Percentiles rank a stretch among this genome's conserved stretches.
Evolutionary conservation across 805 yeast genomes (phyloP).

Genomic region (Metschnikowia lochheadii): DNA sequence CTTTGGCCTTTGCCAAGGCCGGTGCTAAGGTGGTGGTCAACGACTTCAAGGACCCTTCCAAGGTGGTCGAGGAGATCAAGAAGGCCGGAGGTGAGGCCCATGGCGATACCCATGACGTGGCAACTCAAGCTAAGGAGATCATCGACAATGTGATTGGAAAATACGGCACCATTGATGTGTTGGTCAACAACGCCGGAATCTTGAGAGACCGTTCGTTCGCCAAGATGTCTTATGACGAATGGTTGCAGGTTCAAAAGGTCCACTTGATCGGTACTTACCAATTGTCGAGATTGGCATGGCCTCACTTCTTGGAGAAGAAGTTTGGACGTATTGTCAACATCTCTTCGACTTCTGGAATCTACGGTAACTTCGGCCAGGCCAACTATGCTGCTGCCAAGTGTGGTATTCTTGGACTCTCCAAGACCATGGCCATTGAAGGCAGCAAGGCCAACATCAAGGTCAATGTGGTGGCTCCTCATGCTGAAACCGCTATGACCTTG

Average conservation of each 20-base stretch:
- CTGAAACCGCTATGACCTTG: constrained; percentile 95
- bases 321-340: constrained; percentile 83
- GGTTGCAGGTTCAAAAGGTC: constrained; percentile 76
- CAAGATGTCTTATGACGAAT: constrained; percentile 79
- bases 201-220: constrained; percentile 83
- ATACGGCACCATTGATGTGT: constrained; percentile 80
- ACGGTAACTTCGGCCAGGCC: constrained; percentile 97
- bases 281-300: constrained; percentile 90
- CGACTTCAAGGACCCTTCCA: constrained; percentile 73
- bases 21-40: constrained; percentile 96
- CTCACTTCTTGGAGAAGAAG: constrained; percentile 71
- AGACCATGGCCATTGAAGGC: constrained; percentile 89
- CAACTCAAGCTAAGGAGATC: constrained; percentile 66
- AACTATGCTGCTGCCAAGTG: constrained; percentile 93
- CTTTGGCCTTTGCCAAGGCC: constrained; percentile 75
- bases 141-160: constrained; percentile 69
- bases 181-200: constrained; percentile 93
- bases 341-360: constrained; percentile 93
- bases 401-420: constrained; percentile 80
- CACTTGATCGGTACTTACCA: constrained; percentile 80
- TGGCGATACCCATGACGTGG: constrained; percentile 79
- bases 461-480: constrained; percentile 92
- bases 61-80: constrained; percentile 71
- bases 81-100: constrained; percentile 76
- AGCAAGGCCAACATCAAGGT: constrained; percentile 68